Evolutionary conservation across 148 eudicot genomes (phyloP), one percentile per base, ranked within the genome.

Genomic region (Cornus suecica): DNA sequence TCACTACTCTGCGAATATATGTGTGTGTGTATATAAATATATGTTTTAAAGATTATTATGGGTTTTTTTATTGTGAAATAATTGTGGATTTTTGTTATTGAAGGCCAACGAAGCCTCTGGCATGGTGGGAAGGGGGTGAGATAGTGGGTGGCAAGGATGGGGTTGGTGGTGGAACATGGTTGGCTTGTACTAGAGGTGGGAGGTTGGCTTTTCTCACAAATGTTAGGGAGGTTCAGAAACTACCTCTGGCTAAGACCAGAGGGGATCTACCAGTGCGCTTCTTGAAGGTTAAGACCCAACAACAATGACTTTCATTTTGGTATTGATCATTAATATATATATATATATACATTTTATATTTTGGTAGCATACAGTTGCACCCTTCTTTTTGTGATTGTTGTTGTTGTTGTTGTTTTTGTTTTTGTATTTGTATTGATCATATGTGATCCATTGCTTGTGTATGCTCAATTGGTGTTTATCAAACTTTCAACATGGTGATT

Each of bases 111-210:
- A 79, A 80, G 77, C 84, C 91, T 56, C 78, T 87, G 68, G 84
- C 77, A 29, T 92, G 97, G 97, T 94, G 98, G 98, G 90, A 87
- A 81, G 88, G 84, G 16, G 93, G 88, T 41, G 80, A 85, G 29
- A 94, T 94, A 69, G 56, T 94, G 62, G 98, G 94, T 41, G 97
- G 98, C 30, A 86, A 84, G 77, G 98, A 94, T 77, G 98, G 80
- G 64, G 69, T 85, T 23, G 98, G 84, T 32, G 93, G 95, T 69
- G 97, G 98, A 27, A 94, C 97, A 1, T 92, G 98, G 98, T 76
- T 94, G 78, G 97, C 92, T 69, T 86, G 79, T 80, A 85, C 81
- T n/a, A 87, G 74, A 83, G 32, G 56, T n/a, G 98, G 97, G 31
- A 90, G 80, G 66, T 6, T 94, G 10, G 88, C 97, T 72, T 94